Evolutionary conservation across 1,139 yeast species (phyloP).

Genomic region (Kodamaea fungicola): DNA sequence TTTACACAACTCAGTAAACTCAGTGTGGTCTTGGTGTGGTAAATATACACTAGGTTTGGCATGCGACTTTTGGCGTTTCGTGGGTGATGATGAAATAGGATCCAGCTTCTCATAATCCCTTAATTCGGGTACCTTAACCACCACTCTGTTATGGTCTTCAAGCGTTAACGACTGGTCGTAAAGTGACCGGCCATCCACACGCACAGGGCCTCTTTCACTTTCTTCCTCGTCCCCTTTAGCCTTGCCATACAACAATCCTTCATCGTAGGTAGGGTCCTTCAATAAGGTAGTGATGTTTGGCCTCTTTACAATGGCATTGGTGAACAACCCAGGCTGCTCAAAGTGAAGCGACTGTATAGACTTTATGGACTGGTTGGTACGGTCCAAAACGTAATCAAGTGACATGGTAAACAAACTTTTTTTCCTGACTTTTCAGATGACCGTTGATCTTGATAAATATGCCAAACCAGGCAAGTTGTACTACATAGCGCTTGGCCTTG

Average conservation of each 20-base stretch:
- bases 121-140: slow-evolving; percentile 13
- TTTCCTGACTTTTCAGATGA: slow-evolving; percentile 7
- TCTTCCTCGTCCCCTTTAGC: slow-evolving; percentile 2
- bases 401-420: slow-evolving; percentile 3
- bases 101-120: slow-evolving; percentile 1
- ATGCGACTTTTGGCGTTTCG: slow-evolving; percentile 6
- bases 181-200: slow-evolving; percentile 37
- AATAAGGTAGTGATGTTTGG: slow-evolving; percentile 59
- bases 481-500: slow-evolving; percentile 82
- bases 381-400: slow-evolving; percentile 12
- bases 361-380: slow-evolving; percentile 16
- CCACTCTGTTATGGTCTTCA: slow-evolving; percentile 7
- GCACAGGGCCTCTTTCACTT: slow-evolving; percentile 21
- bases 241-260: slow-evolving; percentile 40
- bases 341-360: slow-evolving; percentile 37
- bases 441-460: slow-evolving; percentile 38
- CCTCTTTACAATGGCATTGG: slow-evolving; percentile 55
- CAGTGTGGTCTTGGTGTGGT: slow-evolving; percentile 7
- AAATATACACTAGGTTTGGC: slow-evolving; percentile 2
- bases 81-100: slow-evolving; percentile 10
- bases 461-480: slow-evolving; percentile 42
- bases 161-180: slow-evolving; percentile 25
- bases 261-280: slow-evolving; percentile 58
- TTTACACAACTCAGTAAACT: slow-evolving; percentile 19
- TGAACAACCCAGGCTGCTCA: slow-evolving; percentile 56